phyloP scores from a whole-genome alignment of 371 early-diverging fungal species.

The Basidiobolus meristosporus region DNA sequence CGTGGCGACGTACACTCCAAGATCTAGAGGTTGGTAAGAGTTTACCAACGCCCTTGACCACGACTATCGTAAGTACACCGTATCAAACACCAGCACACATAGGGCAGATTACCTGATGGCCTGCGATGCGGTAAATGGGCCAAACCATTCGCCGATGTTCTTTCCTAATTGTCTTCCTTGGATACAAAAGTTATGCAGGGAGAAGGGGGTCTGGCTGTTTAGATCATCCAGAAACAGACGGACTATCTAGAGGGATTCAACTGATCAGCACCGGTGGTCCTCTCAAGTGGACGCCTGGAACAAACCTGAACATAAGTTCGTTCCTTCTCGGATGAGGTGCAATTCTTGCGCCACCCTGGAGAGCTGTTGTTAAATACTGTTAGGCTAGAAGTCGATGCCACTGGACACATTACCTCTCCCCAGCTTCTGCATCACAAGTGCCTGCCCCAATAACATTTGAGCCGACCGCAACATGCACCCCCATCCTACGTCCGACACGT shows the following conservation, averaged over 20 bases:
- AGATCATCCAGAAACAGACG: slow-evolving; percentile 70
- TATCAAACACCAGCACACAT: neutral
- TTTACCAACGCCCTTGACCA: slow-evolving; percentile 37
- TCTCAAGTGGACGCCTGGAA: too few species aligned
- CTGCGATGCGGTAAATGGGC: slow-evolving; percentile 81
- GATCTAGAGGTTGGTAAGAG: slow-evolving; percentile 28
- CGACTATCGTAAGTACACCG: too few species aligned
- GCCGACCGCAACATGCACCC: slow-evolving; percentile 95
- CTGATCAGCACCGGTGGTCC: too few species aligned
- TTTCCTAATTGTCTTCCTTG: slow-evolving; percentile 70
- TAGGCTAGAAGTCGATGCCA: neutral
- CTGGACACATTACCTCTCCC: slow-evolving; percentile 29
- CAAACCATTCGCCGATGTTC: slow-evolving; percentile 92
- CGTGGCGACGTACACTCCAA: slow-evolving; percentile 45
- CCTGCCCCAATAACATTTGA: slow-evolving; percentile 79
- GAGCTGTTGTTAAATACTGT: neutral
- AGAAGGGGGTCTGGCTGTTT: slow-evolving; percentile 54
- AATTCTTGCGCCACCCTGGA: too few species aligned
- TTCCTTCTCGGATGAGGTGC: slow-evolving; percentile 1
- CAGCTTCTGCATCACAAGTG: slow-evolving; percentile 46
- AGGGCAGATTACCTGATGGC: slow-evolving; percentile 50
- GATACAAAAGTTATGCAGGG: slow-evolving; percentile 82
- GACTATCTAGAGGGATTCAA: slow-evolving; percentile 29
- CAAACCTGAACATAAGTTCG: neutral
- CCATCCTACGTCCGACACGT: slow-evolving; percentile 82